Evolutionary conservation across 176 grass and related monocot species (phyloP), one percentile per base, ranked within the genome.

Genomic region (Bonia amplexicaulis): DNA sequence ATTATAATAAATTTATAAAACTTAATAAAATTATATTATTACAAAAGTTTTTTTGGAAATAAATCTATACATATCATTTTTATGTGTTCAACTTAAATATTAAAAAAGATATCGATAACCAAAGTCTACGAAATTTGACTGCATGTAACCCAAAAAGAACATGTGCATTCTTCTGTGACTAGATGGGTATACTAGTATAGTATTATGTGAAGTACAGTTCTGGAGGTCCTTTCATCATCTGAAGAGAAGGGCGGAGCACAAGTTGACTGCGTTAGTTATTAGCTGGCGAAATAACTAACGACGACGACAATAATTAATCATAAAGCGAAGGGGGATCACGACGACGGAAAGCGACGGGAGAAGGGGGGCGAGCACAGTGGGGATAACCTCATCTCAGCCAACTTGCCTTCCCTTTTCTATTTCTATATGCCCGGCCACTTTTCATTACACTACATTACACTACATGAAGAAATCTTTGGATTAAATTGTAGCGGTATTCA

Each of bases 381-480:
- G 78, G 31, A 71, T 8, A 87, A 85, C 49, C 73, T 84, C 74
- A 70, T 92, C 78, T 31, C 78, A 66, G 79, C 91, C 86, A 93
- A 93, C 88, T 89, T 87, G 84, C 59, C 74, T 64, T 42, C 37
- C 6, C 72, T 82, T 60, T 83, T 89, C 20, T 71, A 89, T 13
- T 13, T 12, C 46, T 45, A 89, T 44, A 87, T 77, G 35, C 35
- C 39, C 13, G 53, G 10, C 77, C 83, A 79, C 48, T 80, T 51
- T 12, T 33, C n/a, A 52, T 48, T 65, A 44, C 48, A 89, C 68
- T 67, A 69, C 29, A 31, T 31, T 31, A 31, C 44, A 48, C 3
- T 47, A 48, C 1, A 29, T 37, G 44, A 69, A 47, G n/a, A 76
- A 33, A 67, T 82, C 33, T 85, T 62, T 51, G 5, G 7, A 71